Conservation (phyloP, 495 filamentous ascomycete species). For the Lasiosphaeria hispida region DNA sequence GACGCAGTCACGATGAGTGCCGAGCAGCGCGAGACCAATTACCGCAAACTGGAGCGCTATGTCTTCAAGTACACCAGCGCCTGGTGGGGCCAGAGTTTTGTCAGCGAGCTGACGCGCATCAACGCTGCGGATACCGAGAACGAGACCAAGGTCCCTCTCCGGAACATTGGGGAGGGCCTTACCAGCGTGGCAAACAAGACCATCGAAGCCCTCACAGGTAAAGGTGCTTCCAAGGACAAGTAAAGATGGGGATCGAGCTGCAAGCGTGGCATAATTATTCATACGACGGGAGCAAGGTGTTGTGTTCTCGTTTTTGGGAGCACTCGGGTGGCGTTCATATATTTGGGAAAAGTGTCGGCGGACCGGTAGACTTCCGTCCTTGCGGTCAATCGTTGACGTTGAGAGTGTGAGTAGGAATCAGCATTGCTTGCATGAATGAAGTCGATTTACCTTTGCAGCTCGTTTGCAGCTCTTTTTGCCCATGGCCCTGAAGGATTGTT, state of each 20-base stretch:
- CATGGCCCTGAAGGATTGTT: too few relatives aligned
- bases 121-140: conserved; percentile 19
- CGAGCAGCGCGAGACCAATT: conserved; percentile 79
- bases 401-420: too few relatives aligned
- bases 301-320: conserved; percentile 2
- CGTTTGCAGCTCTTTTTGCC: too few relatives aligned
- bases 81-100: conserved; percentile 97
- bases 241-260: neutral
- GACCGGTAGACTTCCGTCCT: neutral
- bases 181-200: conserved; percentile 21
- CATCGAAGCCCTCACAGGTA: conserved; percentile 16
- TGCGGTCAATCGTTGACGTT: too few relatives aligned
- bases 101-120: conserved; percentile 72
- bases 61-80: conserved; percentile 91
- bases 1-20: conserved; percentile 80
- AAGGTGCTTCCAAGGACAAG: conserved; percentile 10
- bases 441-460: too few relatives aligned
- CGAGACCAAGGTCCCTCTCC: conserved; percentile 3
- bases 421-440: too few relatives aligned
- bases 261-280: neutral
- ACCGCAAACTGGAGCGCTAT: conserved; percentile 76
- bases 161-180: conserved; percentile 16
- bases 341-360: neutral
- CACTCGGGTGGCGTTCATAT: neutral
- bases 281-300: neutral